phyloP scores from a whole-genome alignment of 441 rosid species.

The Gossypium laxum region DNA sequence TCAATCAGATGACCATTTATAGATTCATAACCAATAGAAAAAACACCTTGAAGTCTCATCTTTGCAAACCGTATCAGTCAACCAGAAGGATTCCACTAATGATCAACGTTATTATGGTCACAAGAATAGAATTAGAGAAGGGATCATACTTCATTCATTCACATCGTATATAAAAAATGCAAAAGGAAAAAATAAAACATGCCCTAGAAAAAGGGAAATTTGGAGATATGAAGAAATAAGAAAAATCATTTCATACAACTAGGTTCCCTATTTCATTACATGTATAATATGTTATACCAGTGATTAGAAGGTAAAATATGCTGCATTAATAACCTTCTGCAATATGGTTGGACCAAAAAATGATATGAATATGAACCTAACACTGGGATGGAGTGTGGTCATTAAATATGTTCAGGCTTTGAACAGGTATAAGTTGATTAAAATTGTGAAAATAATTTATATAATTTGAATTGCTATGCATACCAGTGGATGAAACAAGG shows the following conservation, averaged over 20 bases:
- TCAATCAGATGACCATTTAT: background rate
- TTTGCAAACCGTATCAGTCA: background rate
- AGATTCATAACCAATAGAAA: background rate
- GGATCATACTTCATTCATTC: background rate
- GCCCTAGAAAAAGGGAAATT: background rate
- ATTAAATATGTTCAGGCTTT: background rate
- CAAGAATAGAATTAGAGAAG: background rate
- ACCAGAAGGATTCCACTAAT: too few relatives aligned
- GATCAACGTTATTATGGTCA: background rate
- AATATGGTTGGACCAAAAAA: background rate
- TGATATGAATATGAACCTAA: background rate
- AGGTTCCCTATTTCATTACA: background rate
- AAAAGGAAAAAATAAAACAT: too few relatives aligned
- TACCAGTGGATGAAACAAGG: background rate
- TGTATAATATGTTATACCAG: background rate
- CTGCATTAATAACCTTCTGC: background rate
- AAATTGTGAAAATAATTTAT: background rate
- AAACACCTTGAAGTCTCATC: background rate
- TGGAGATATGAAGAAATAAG: background rate
- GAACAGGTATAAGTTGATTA: background rate
- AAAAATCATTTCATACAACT: background rate
- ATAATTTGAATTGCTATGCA: background rate
- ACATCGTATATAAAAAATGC: background rate
- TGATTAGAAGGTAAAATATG: background rate
- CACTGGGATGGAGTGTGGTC: background rate